phyloP scores from a whole-genome alignment of 2,329 filamentous ascomycete genomes.

The Sclerotinia minor region DNA sequence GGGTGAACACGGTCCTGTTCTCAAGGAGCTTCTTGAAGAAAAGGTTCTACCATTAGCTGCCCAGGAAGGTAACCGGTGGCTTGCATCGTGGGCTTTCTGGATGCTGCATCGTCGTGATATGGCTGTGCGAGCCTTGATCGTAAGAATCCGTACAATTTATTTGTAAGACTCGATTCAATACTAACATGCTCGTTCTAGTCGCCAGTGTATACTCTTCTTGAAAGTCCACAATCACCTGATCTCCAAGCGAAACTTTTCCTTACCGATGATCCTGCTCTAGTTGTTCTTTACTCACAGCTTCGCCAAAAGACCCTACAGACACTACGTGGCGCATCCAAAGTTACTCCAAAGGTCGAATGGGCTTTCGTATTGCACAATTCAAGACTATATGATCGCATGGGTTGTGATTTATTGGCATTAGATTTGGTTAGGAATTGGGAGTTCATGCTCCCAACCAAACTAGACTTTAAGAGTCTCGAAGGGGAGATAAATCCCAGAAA shows the following conservation, averaged over 20 bases:
- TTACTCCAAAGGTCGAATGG: conserved; percentile 80
- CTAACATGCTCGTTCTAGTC: conserved; percentile 52
- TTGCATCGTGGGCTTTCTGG: conserved; percentile 95
- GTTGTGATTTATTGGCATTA: conserved; percentile 84
- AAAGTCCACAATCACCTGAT: conserved; percentile 66
- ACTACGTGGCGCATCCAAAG: conserved; percentile 77
- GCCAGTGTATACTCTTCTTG: conserved; percentile 72
- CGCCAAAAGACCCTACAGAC: conserved; percentile 80
- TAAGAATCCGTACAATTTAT: conserved; percentile 47
- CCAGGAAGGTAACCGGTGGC: conserved; percentile 84
- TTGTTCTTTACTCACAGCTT: conserved; percentile 84
- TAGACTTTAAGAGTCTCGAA: conserved; percentile 48
- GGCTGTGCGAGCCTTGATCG: conserved; percentile 79
- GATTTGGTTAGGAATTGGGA: conserved; percentile 81
- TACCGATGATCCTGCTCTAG: conserved; percentile 85
- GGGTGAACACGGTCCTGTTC: conserved; percentile 74
- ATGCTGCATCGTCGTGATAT: conserved; percentile 80
- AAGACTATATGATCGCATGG: conserved; percentile 83
- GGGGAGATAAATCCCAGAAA: conserved; percentile 48
- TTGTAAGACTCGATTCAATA: conserved; percentile 22
- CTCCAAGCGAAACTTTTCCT: conserved; percentile 77
- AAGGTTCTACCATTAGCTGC: conserved; percentile 76
- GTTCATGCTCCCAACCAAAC: conserved; percentile 59
- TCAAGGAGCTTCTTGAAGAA: conserved; percentile 74
- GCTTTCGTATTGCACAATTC: conserved; percentile 86